phyloP scores from a whole-genome alignment of 2,329 filamentous ascomycete genomes.

The Ceratocystis harringtonii region DNA sequence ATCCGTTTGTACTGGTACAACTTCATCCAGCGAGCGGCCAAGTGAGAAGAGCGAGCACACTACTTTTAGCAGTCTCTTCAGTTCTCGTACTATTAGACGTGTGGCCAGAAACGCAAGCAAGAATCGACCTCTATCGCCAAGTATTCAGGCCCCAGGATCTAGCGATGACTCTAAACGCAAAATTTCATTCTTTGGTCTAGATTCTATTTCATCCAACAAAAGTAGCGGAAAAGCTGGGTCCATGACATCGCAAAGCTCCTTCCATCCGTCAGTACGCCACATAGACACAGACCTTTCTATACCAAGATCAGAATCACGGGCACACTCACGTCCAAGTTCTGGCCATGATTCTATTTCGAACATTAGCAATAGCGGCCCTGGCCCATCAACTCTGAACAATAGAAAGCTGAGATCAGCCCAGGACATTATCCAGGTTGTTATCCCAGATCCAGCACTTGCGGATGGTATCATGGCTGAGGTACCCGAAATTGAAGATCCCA shows the following conservation, averaged over 20 bases:
- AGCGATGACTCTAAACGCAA: conserved; percentile 3
- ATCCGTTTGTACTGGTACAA: conserved; percentile 28
- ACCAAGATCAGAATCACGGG: conserved; percentile 5
- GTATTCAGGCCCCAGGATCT: conserved; percentile 4
- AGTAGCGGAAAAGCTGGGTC: conserved; percentile 10
- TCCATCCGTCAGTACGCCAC: conserved; percentile 5
- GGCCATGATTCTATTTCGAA: conserved; percentile 11
- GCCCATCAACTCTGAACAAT: conserved; percentile 9
- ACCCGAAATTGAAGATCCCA: conserved; percentile 5
- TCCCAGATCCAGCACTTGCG: background rate
- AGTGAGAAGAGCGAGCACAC: conserved; percentile 22
- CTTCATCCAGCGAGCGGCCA: conserved; percentile 24
- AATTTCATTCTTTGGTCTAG: conserved; percentile 13
- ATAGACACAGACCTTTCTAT: conserved; percentile 8
- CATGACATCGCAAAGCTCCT: conserved; percentile 11
- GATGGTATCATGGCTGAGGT: conserved; percentile 1
- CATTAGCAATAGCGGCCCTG: conserved; percentile 3
- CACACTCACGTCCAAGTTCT: conserved; percentile 6
- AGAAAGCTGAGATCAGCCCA: background rate
- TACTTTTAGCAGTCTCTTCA: conserved; percentile 30
- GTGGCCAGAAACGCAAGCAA: conserved; percentile 19
- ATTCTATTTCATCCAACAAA: conserved; percentile 12
- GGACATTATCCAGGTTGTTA: background rate
- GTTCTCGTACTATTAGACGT: conserved; percentile 27
- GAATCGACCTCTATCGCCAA: conserved; percentile 17